A percentile compares a stretch with the other conserved stretches of the same genome.
Evolutionary conservation across 306 rosid genomes (phyloP).

Genomic region (Malus sylvestris): DNA sequence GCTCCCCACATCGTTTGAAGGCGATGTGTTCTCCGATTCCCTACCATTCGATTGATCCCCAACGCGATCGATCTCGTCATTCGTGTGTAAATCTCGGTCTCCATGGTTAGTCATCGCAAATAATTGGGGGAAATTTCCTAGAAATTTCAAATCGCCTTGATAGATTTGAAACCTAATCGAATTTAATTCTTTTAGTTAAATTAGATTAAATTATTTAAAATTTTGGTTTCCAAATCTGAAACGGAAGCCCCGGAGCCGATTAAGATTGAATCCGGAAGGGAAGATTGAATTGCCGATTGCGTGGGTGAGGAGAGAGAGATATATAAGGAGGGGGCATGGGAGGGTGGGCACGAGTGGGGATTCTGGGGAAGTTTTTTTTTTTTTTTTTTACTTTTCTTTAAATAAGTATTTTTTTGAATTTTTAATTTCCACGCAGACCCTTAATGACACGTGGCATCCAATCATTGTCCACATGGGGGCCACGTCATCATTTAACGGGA

Average conservation of each 20-base stretch:
- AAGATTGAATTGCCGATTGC: not conserved
- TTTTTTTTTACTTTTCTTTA: no score
- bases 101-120: slow-evolving; percentile 46
- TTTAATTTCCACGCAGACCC: no score
- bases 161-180: slow-evolving; percentile 1
- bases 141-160: not conserved
- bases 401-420: no score
- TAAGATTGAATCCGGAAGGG: not conserved
- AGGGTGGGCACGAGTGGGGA: fast-evolving
- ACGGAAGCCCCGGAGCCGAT: not conserved
- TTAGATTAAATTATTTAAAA: not conserved
- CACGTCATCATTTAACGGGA: no score
- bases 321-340: not conserved
- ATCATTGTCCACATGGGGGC: no score
- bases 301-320: not conserved
- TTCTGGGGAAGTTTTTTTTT: no score
- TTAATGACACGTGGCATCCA: no score
- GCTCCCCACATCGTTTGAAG: slow-evolving; percentile 26
- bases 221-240: not conserved
- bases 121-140: not conserved
- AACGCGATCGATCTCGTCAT: slow-evolving; percentile 23
- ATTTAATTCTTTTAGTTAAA: not conserved
- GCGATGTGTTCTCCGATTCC: slow-evolving; percentile 36
- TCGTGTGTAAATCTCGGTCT: slow-evolving; percentile 32
- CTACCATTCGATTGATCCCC: slow-evolving; percentile 31